Evolutionary conservation across 192 early-diverging fungal genomes (phyloP), one percentile per base, ranked within the genome.

Genomic region (Podila verticillata): DNA sequence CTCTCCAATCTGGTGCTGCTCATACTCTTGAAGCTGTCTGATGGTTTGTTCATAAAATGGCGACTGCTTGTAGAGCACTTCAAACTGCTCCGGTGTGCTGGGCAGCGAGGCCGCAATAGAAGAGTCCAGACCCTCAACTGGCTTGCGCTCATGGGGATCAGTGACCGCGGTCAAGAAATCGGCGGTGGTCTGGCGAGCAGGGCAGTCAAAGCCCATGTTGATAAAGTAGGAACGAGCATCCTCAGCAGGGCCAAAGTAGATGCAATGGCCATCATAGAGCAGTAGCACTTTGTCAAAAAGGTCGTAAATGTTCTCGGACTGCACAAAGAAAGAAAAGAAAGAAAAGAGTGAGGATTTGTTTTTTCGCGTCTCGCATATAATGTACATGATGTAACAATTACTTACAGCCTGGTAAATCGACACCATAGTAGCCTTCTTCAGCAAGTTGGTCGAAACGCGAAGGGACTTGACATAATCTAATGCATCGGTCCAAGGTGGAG

Each of bases 91-190:
- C 19, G 89, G 83, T 1, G 84, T 85, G 29, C 61, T 64, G 3
- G 93, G 93, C 3, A 83, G 83, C 13, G 49, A 48, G 22, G 72
- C 57, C 65, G 36, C 56, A 19, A 57, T 86, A 3, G 48, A 56
- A 26, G 72, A 65, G 68, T 92, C 87, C 70, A 77, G 89, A 5
- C 91, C 93, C 3, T 78, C 63, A 10, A 61, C 35, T 13, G 71
- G 71, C 65, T 82, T 87, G 61, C 87, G 84, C 66, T 89, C 87
- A 9, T 85, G 78, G 7, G 85, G 82, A 59, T 90, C 87, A 17
- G 90, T 92, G 12, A 93, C 36, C 19, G 91, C 91, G 0, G 91
- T 93, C 30, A 93, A 73, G 63, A 93, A 92, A 65, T 94, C 92
- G 4, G 91, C 87, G 0, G 87, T 88, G 7, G 90, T 90, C 77